These are phyloP conservation scores for Lasiodiplodia hormozganensis DNA, from an alignment of 2,329 filamentous ascomycete genomes.

Conservation along the genomic window DNA sequence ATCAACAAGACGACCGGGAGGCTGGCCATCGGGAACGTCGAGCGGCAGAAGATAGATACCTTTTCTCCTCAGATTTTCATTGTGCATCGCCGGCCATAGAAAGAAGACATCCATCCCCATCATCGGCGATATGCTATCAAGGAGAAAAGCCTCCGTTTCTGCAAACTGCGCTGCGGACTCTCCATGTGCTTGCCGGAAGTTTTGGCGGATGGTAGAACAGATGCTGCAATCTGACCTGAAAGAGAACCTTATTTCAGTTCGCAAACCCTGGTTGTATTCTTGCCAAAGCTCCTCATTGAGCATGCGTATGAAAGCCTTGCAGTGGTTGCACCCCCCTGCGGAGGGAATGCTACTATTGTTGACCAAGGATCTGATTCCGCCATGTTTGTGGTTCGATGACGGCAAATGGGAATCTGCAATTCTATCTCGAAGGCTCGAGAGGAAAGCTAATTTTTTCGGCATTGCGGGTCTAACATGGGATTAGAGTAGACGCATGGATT, in stretches of 20 bases:
- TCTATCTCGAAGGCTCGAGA: background rate
- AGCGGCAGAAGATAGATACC: constrained; percentile 2
- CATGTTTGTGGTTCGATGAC: background rate
- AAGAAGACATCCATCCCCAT: background rate
- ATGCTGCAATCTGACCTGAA: background rate
- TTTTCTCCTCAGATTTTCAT: background rate
- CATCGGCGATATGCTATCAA: background rate
- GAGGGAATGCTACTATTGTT: background rate
- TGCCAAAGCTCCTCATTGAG: background rate
- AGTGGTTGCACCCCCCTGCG: background rate
- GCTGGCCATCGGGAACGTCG: background rate
- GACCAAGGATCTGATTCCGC: background rate
- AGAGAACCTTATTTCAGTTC: background rate
- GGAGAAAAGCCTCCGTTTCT: background rate
- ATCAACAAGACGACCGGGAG: background rate
- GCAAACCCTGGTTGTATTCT: background rate
- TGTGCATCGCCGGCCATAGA: background rate
- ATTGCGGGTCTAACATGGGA: no score
- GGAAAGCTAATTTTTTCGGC: background rate
- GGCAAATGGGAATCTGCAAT: background rate
- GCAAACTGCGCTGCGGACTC: background rate
- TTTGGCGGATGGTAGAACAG: background rate
- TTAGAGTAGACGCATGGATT: no score
- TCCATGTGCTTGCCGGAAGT: background rate
- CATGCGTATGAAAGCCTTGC: background rate